Conservation (phyloP, 768 basidiomycete species). For the Saitozyma sp. region DNA sequence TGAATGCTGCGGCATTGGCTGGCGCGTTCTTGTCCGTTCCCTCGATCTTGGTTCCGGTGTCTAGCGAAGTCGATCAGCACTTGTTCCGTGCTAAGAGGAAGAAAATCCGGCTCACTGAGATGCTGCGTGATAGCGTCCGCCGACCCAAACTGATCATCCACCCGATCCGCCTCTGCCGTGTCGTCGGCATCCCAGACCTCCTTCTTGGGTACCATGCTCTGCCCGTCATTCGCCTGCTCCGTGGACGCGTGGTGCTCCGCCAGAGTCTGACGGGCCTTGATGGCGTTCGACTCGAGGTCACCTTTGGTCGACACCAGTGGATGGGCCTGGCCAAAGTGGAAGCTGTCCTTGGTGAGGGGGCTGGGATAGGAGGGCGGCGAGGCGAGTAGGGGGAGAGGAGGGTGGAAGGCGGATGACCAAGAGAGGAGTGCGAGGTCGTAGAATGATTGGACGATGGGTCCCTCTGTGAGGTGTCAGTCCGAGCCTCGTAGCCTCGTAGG, state of each 20-base stretch:
- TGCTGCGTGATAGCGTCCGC: slow-evolving; percentile 18
- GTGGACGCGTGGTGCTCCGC: slow-evolving; percentile 27
- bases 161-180: slow-evolving; percentile 23
- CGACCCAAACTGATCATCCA: slow-evolving; percentile 54
- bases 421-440: slow-evolving; percentile 67
- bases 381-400: slow-evolving; percentile 25
- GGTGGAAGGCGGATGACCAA: slow-evolving; percentile 55
- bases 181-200: slow-evolving; percentile 23
- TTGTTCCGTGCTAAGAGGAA: slow-evolving; percentile 1
- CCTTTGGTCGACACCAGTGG: slow-evolving; percentile 24
- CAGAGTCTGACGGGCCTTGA: slow-evolving; percentile 17
- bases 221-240: slow-evolving; percentile 5
- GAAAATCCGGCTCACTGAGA: slow-evolving; percentile 21
- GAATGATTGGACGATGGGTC: slow-evolving; percentile 65
- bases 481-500: neutral
- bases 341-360: slow-evolving; percentile 5
- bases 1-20: slow-evolving; percentile 27
- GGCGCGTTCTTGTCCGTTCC: slow-evolving; percentile 23
- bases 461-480: slow-evolving; percentile 53
- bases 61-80: slow-evolving; percentile 3
- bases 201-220: slow-evolving; percentile 7
- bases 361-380: slow-evolving; percentile 12
- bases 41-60: slow-evolving; percentile 27
- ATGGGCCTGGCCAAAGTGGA: slow-evolving; percentile 21
- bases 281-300: slow-evolving; percentile 15